A percentile compares a stretch with the other conserved stretches of the same genome.
phyloP scores from a whole-genome alignment of 352 stramenopile genomes.

The Phytophthora quininea region DNA sequence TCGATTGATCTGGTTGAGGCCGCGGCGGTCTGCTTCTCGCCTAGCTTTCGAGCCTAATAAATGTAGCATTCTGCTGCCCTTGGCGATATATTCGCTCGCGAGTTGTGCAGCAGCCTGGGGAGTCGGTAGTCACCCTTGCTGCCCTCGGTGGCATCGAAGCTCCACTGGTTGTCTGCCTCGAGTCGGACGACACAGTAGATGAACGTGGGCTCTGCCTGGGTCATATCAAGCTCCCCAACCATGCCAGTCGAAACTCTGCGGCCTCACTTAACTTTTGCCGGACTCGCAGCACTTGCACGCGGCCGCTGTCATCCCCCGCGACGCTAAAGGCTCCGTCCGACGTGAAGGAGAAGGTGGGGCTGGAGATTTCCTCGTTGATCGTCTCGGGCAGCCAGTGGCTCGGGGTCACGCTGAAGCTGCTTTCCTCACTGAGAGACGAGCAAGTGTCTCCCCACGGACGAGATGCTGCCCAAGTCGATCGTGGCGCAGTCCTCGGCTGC shows the following conservation, averaged over 20 bases:
- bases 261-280: constrained; percentile 21
- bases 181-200: constrained; percentile 28
- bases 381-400: constrained; percentile 19
- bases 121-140: constrained; percentile 28
- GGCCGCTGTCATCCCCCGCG: constrained; percentile 1
- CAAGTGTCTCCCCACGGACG: background rate
- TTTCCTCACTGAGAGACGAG: constrained; percentile 1
- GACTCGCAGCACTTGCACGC: constrained; percentile 24
- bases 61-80: constrained; percentile 24
- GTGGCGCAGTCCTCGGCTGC: constrained; percentile 24
- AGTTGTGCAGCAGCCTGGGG: constrained; percentile 34
- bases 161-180: constrained; percentile 17
- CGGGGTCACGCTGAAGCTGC: background rate
- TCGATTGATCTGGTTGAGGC: background rate
- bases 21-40: background rate
- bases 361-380: constrained; percentile 20
- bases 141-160: constrained; percentile 25
- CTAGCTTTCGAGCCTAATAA: constrained; percentile 10
- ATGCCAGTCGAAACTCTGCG: constrained; percentile 24
- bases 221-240: constrained; percentile 22
- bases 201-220: constrained; percentile 22
- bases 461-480: constrained; percentile 25
- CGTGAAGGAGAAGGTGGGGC: constrained; percentile 13
- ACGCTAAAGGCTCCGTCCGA: background rate
- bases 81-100: constrained; percentile 23